Percentiles rank a stretch among this genome's conserved stretches.
Conservation (phyloP, 306 rosid genomes). For the Arachis stenosperma region DNA sequence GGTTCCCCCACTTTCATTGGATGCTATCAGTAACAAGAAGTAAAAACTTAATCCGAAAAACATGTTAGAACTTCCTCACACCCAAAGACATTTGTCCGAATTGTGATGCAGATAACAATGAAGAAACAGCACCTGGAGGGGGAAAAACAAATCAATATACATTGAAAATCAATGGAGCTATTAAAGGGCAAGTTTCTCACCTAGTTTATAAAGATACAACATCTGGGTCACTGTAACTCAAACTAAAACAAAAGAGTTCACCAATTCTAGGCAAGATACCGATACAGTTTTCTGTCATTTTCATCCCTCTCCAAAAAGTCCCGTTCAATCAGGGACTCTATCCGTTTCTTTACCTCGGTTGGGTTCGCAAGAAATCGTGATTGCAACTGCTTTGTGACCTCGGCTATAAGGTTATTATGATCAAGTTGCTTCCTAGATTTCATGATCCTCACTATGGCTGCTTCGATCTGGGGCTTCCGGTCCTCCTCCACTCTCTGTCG, state of each 20-base stretch:
- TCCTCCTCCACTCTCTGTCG: conserved; percentile 98
- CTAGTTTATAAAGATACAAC: conserved; percentile 42
- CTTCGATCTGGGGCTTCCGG: conserved; percentile 96
- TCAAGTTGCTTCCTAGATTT: conserved; percentile 82
- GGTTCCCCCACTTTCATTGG: background rate
- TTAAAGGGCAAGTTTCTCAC: conserved; percentile 30
- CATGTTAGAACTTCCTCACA: no score
- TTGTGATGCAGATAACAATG: background rate
- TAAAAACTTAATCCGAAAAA: no score
- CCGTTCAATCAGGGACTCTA: conserved; percentile 85
- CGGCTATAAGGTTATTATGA: conserved; percentile 83
- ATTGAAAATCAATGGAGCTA: conserved; percentile 45
- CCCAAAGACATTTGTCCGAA: background rate
- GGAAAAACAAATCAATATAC: conserved; percentile 42
- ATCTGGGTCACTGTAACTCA: conserved; percentile 18
- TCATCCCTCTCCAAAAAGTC: conserved; percentile 93
- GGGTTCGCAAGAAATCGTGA: conserved; percentile 85
- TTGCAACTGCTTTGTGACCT: conserved; percentile 92
- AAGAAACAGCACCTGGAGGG: conserved; percentile 23
- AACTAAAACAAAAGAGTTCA: conserved; percentile 28
- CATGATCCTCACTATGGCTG: conserved; percentile 91
- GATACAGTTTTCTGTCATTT: conserved; percentile 77
- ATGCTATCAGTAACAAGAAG: no score
- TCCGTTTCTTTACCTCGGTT: conserved; percentile 82
- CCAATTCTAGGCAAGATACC: conserved; percentile 76